Evolutionary conservation across 2,329 filamentous ascomycete genomes (phyloP).

Genomic region (Sporothrix luriei): DNA sequence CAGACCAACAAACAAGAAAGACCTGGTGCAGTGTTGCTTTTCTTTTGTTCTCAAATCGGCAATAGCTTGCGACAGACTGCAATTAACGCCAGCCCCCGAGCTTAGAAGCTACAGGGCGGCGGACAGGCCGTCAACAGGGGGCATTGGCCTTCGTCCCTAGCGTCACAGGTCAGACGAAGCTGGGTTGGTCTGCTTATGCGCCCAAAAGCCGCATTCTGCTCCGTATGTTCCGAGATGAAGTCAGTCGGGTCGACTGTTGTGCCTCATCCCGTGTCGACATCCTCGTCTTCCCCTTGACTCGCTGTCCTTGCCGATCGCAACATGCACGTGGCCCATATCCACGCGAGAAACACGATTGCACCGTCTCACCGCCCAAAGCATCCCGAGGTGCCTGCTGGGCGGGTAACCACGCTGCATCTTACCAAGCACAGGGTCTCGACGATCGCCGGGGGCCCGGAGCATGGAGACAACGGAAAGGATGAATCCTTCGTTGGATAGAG

Average conservation of each 20-base stretch:
- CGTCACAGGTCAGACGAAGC: conserved; percentile 4
- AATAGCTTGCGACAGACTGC: background rate
- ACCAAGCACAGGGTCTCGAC: background rate
- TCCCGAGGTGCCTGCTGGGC: background rate
- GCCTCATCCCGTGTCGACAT: background rate
- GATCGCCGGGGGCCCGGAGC: conserved; percentile 5
- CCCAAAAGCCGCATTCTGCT: background rate
- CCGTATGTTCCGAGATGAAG: background rate
- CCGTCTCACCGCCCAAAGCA: too few species aligned
- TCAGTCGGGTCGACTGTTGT: background rate
- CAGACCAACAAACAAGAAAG: too few species aligned
- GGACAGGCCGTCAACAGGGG: background rate
- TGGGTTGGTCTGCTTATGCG: conserved; percentile 17
- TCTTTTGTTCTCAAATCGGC: background rate
- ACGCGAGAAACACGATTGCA: background rate
- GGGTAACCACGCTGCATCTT: background rate
- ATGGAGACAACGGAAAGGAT: background rate
- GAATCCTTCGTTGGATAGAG: background rate
- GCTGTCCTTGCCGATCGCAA: conserved; percentile 9
- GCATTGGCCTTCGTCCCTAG: background rate
- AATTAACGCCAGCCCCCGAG: background rate
- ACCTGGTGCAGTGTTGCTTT: too few species aligned
- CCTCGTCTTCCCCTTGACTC: too few species aligned
- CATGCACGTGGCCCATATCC: conserved; percentile 6
- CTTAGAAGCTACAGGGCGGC: too few species aligned